phyloP scores from a whole-genome alignment of 2,329 filamentous ascomycete genomes.

The Lachnellula subtilissima region DNA sequence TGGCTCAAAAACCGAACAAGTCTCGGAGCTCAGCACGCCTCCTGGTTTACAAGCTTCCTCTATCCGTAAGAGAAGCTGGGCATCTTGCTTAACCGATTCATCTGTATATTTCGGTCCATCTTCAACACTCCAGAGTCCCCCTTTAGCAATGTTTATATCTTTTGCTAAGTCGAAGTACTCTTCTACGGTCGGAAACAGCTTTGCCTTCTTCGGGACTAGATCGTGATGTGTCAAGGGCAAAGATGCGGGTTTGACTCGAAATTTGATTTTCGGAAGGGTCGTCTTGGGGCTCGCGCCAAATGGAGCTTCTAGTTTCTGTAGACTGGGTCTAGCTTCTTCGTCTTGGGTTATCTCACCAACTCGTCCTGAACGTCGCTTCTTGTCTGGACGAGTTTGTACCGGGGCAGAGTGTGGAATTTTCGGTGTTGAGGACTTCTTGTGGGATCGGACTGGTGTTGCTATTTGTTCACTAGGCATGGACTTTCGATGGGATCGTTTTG shows the following conservation, averaged over 20 bases:
- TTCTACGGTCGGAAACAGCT: constrained; percentile 49
- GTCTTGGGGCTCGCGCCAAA: constrained; percentile 22
- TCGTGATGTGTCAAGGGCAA: constrained; percentile 58
- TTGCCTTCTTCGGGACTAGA: constrained; percentile 48
- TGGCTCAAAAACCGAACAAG: constrained; percentile 68
- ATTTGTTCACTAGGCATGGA: constrained; percentile 24
- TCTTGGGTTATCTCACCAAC: constrained; percentile 18
- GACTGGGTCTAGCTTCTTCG: constrained; percentile 11
- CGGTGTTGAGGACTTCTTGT: constrained; percentile 18
- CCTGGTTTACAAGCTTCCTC: constrained; percentile 70
- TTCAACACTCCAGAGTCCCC: constrained; percentile 50
- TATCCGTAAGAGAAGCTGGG: constrained; percentile 61
- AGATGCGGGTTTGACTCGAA: constrained; percentile 43
- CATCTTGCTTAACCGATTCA: constrained; percentile 63
- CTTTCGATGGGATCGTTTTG: constrained; percentile 28
- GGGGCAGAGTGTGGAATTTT: constrained; percentile 20
- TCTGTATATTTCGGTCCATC: constrained; percentile 54
- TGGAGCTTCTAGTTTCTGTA: constrained; percentile 16
- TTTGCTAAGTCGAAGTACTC: constrained; percentile 52
- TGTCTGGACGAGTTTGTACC: constrained; percentile 14
- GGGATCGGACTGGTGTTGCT: constrained; percentile 21
- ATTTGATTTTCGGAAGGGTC: constrained; percentile 42
- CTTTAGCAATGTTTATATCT: constrained; percentile 51
- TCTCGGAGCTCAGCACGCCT: constrained; percentile 65
- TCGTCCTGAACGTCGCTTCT: constrained; percentile 22